Conservation (phyloP, 257 asterid species). For the Plantago elongata region DNA sequence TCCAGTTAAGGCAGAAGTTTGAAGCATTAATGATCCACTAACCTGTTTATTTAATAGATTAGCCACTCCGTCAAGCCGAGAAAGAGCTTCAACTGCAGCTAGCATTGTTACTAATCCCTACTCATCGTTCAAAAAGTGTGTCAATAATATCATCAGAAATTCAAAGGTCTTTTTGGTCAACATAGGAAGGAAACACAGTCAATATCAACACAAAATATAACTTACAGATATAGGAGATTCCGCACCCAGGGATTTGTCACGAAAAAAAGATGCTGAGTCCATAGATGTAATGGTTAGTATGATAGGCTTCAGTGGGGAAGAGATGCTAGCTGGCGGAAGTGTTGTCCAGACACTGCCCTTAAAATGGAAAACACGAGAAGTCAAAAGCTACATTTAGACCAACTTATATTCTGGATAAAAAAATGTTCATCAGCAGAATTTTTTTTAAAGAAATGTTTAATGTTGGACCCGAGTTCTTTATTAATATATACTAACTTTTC, state of each 20-base stretch:
- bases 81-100: slow-evolving; percentile 90
- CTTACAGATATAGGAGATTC: slow-evolving; percentile 97
- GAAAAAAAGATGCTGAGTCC: slow-evolving; percentile 97
- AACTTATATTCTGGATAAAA: slow-evolving; percentile 17
- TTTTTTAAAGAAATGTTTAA: slow-evolving; percentile 1
- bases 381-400: slow-evolving; percentile 30
- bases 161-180: neutral
- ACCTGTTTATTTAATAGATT: slow-evolving; percentile 77
- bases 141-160: slow-evolving; percentile 12
- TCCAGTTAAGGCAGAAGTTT: no score
- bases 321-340: slow-evolving; percentile 66
- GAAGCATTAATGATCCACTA: slow-evolving; percentile 14
- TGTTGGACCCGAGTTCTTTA: neutral
- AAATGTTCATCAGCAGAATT: slow-evolving; percentile 13
- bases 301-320: slow-evolving; percentile 55
- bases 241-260: slow-evolving; percentile 89
- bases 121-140: slow-evolving; percentile 13
- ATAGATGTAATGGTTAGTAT: slow-evolving; percentile 71
- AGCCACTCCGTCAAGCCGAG: slow-evolving; percentile 49
- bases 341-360: slow-evolving; percentile 99
- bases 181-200: neutral
- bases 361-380: slow-evolving; percentile 44
- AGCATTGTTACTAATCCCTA: slow-evolving; percentile 92
- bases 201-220: slow-evolving; percentile 17
- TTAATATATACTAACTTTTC: no score